A percentile compares a stretch with the other conserved stretches of the same genome.
These are phyloP conservation scores for Polytolypa hystricis DNA, from an alignment of 2,329 filamentous ascomycete genomes.

Conservation along the genomic window DNA sequence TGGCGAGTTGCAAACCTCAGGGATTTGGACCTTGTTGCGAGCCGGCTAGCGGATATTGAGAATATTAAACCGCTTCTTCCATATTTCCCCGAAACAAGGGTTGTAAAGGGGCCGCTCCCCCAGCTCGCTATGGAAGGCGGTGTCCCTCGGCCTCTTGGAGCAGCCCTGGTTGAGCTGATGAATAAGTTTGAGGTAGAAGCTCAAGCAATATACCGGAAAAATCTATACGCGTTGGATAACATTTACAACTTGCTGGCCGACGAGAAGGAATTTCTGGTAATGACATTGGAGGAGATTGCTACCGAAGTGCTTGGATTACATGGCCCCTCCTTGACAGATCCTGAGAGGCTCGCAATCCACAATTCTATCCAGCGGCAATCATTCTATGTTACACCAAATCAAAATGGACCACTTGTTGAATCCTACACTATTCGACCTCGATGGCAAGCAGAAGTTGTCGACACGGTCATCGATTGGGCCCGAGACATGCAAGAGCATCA, in stretches of 20 bases:
- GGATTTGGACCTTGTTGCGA: conserved; percentile 39
- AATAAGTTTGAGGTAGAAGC: conserved; percentile 23
- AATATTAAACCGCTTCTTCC: conserved; percentile 38
- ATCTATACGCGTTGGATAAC: conserved; percentile 24
- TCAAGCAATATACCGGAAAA: conserved; percentile 23
- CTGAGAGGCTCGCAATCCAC: conserved; percentile 26
- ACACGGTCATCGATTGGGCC: conserved; percentile 45
- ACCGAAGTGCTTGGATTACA: conserved; percentile 23
- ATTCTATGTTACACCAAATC: conserved; percentile 26
- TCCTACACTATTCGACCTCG: conserved; percentile 42
- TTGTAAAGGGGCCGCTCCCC: conserved; percentile 19
- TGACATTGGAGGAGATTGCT: conserved; percentile 29
- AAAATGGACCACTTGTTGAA: conserved; percentile 23
- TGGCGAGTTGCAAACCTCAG: conserved; percentile 29
- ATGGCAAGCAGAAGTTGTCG: conserved; percentile 36
- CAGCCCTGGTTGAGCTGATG: conserved; percentile 25
- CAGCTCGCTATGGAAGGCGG: conserved; percentile 31
- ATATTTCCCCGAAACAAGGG: conserved; percentile 36
- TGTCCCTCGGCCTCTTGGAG: conserved; percentile 28
- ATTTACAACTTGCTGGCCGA: conserved; percentile 30
- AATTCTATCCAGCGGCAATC: conserved; percentile 20
- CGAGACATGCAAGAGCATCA: conserved; percentile 44
- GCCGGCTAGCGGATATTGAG: conserved; percentile 36
- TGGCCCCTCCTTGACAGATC: conserved; percentile 19
- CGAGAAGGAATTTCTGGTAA: conserved; percentile 21